Base-by-base conservation (phyloP, 495 filamentous ascomycete species). In the Penicillium silybi region DNA sequence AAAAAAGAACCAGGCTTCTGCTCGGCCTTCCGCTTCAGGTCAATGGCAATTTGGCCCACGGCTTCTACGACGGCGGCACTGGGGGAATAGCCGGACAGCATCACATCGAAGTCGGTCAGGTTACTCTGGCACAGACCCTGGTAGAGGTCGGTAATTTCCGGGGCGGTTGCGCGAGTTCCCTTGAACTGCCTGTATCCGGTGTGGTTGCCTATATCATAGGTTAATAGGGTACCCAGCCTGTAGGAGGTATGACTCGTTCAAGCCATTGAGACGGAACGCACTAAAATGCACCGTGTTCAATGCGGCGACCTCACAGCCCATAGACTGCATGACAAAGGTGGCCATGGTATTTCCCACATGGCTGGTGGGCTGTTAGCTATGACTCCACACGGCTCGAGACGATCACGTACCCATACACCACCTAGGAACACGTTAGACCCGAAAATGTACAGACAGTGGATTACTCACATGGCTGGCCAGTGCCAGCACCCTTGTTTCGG, bases 271-370 rank as follows among this genome's bases (percentile, higher is more conserved):
- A 43, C 18, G n/a, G 40, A 26, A 67, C 78, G 57, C 74, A 89
- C 91, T 96, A 71, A 93, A 97, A 56, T 98, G 85, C 16, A 98
- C 93, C 3, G 93, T 97, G 64, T 98, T 95, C 57, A 98, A 75
- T 8, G 89, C 87, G 9, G 91, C 85, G 3, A 96, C 92, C 59
- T 98, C 93, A 64, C 91, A 95, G 37, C 93, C 93, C 52, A 97
- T 75, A 2, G 86, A 82, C 67, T 97, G 92, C 80, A 98, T 85
- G 63, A 89, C 88, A 54, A 95, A 92, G 1, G 87, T 86, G 35
- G 90, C 90, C 77, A 97, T 96, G 59, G 89, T 90, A 63, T 98
- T 98, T 32, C 93, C 93, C 63, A 98, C 93, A 82, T 96, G 89
- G 58, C 93, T 98, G 54, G 16, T 23, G 18, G 44, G 29, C 32